Evolutionary conservation across 2,329 filamentous ascomycete genomes (phyloP), one percentile per base, ranked within the genome.

Genomic region (Hysterium pulicare): DNA sequence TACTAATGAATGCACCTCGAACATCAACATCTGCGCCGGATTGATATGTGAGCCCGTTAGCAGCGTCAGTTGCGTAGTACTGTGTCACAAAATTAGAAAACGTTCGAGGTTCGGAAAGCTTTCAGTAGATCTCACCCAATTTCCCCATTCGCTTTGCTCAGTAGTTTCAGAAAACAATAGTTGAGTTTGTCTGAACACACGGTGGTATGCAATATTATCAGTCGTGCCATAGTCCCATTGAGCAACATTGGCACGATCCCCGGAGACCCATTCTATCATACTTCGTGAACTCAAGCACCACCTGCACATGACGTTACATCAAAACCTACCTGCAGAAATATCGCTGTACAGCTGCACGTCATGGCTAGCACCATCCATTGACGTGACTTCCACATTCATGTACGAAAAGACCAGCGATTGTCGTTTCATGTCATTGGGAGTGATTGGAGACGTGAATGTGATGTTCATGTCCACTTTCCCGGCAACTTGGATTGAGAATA

Each of bases 391-490:
- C 20, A 86, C 77, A 21, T 84, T 69, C 42, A 90, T 68, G 64
- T 89, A 90, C 1, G 84, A 85, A 48, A 85, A 86, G 15, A 81
- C 72, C 33, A 87, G 69, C 5, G 84, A 87, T 58, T 88, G 84
- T 26, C 84, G 72, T 47, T 75, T 74, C 16, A 85, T 62, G 55
- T 90, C 85, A 22, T 78, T 68, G 0, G 84, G 81, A 15, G 78
- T 84, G 13, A 90, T 73, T 0, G 86, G 84, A 0, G 84, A 87
- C 35, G 88, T 61, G 56, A 90, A 90, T 0, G 79, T 85, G 40
- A 84, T 75, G 15, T 76, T 85, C 71, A 90, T 71, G 42, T 76
- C 68, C 6, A 90, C 73, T 45, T 77, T 75, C 21, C 74, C 74
- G 28, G 63, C 81, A 11, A 84, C 81, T 48, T 81, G 73, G 69